Evolutionary conservation across 306 rosid genomes (phyloP).

Genomic region (Inga oerstediana): DNA sequence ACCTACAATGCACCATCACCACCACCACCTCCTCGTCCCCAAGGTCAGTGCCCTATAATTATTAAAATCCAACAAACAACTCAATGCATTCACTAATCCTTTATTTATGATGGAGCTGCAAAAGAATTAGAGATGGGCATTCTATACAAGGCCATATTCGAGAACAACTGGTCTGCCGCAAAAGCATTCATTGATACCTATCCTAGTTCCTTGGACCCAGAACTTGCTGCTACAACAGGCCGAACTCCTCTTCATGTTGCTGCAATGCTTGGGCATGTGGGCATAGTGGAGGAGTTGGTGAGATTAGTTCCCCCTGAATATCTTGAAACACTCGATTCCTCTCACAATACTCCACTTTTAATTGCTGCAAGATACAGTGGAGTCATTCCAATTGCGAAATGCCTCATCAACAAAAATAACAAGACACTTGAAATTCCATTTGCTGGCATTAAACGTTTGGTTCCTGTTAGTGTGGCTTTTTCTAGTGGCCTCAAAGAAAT

Average conservation of each 20-base stretch:
- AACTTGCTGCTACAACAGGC: not conserved
- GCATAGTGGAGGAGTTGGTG: not conserved
- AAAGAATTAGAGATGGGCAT: not conserved
- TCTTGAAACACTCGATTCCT: not conserved
- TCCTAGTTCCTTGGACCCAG: not conserved
- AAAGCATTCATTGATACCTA: not conserved
- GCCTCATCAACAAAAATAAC: not conserved
- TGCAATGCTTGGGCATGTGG: not conserved
- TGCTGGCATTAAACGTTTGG: fast-evolving
- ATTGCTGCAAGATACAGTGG: not conserved
- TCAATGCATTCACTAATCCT: too few species aligned
- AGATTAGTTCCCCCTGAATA: too few species aligned
- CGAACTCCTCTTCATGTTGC: not conserved
- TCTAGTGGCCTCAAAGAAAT: not conserved
- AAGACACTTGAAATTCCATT: not conserved
- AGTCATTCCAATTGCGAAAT: not conserved
- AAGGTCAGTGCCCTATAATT: too few species aligned
- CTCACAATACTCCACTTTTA: not conserved
- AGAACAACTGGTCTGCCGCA: not conserved
- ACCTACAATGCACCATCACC: too few species aligned
- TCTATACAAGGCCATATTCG: not conserved
- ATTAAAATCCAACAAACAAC: too few species aligned
- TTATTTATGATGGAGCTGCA: too few species aligned
- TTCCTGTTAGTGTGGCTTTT: not conserved
- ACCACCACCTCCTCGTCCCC: too few species aligned